A percentile compares a stretch with the other conserved stretches of the same genome.
These are phyloP conservation scores for Asparagopsis taxiformis DNA, from an alignment of 31 red algal genomes.

Conservation along the genomic window DNA sequence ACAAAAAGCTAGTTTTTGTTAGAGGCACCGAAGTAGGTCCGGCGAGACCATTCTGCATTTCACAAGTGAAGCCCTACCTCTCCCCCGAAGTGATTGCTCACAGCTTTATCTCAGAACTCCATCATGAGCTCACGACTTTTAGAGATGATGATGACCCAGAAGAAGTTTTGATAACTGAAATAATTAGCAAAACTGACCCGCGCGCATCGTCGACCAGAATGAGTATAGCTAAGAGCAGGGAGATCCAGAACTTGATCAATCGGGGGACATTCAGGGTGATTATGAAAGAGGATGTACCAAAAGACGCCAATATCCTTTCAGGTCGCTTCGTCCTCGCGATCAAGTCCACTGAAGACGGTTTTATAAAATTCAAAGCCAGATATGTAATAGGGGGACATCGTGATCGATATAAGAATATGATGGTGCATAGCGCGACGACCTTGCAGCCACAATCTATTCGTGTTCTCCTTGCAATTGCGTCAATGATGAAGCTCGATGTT, in stretches of 20 bases:
- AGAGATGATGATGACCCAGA: too few relatives aligned
- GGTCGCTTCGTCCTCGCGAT: too few relatives aligned
- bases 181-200: conserved; percentile 9
- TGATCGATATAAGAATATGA: conserved; percentile 16
- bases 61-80: conserved; percentile 7
- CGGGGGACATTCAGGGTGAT: conserved; percentile 25
- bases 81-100: conserved; percentile 1
- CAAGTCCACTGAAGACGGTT: too few relatives aligned
- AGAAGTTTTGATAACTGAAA: conserved; percentile 13
- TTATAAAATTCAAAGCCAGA: conserved; percentile 13
- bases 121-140: neutral
- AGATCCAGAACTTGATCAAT: conserved; percentile 3
- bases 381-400: conserved; percentile 21
- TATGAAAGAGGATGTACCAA: too few relatives aligned
- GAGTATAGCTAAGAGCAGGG: conserved; percentile 1
- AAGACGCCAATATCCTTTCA: too few relatives aligned
- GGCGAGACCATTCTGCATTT: neutral
- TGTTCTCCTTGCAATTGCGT: conserved; percentile 15
- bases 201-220: neutral
- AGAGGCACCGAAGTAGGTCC: neutral
- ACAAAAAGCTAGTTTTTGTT: conserved; percentile 19
- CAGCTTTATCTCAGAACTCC: neutral
- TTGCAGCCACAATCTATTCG: too few relatives aligned
- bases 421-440: too few relatives aligned
- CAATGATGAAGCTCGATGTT: neutral